Conservation (phyloP, 1,284 basidiomycete genomes). For the Boletus albobrunnescens region DNA sequence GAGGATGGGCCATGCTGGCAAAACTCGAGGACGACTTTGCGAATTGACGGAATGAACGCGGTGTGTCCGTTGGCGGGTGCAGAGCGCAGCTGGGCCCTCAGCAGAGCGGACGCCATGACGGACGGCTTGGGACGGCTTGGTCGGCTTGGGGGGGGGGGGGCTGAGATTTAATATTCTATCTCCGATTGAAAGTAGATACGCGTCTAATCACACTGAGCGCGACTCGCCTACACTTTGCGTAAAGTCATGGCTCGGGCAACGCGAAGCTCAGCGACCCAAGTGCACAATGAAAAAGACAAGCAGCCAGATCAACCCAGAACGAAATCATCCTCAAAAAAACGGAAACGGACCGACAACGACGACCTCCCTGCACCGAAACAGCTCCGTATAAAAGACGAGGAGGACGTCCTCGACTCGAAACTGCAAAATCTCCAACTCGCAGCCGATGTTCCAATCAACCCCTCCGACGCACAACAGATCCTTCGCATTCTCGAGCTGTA, state of each 20-base stretch:
- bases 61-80: constrained; percentile 65
- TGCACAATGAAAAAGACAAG: constrained; percentile 31
- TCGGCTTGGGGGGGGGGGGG: constrained; percentile 2
- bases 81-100: constrained; percentile 60
- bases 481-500: constrained; percentile 75
- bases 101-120: constrained; percentile 40
- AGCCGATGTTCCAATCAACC: constrained; percentile 48
- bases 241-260: constrained; percentile 62
- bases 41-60: constrained; percentile 67
- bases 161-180: constrained; percentile 18
- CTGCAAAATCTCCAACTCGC: constrained; percentile 32
- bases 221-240: constrained; percentile 17
- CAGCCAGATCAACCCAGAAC: constrained; percentile 24
- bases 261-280: constrained; percentile 49
- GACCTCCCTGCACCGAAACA: constrained; percentile 48
- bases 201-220: constrained; percentile 21
- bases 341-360: constrained; percentile 53
- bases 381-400: constrained; percentile 38
- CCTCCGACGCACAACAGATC: constrained; percentile 54
- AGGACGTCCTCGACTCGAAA: constrained; percentile 33
- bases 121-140: constrained; percentile 5
- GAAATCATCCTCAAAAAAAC: constrained; percentile 51
- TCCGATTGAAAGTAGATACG: constrained; percentile 20
- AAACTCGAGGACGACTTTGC: constrained; percentile 81
- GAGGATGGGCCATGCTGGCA: constrained; percentile 80